Evolutionary conservation across 2,329 filamentous ascomycete genomes (phyloP).

Genomic region (Shiraia bambusicola): DNA sequence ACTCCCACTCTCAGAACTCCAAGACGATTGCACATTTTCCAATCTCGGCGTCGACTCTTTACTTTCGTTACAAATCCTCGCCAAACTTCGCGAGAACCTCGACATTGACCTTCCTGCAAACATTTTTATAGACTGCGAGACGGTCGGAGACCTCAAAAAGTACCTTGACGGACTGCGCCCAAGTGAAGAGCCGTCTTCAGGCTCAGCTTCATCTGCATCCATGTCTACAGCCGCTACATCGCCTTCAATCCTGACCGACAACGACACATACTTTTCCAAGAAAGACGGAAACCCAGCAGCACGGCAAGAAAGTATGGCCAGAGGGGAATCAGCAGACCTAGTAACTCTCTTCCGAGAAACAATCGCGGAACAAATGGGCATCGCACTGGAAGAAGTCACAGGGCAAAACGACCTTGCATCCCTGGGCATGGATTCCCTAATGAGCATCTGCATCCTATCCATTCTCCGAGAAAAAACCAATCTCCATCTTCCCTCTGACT

Average conservation of each 20-base stretch:
- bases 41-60: conserved; percentile 34
- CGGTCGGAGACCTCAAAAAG: background rate
- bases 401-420: conserved; percentile 5
- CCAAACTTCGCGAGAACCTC: conserved; percentile 25
- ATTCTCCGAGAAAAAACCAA: conserved; percentile 9
- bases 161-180: background rate
- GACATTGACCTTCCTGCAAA: conserved; percentile 14
- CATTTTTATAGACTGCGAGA: background rate
- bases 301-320: background rate
- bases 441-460: conserved; percentile 12
- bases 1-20: conserved; percentile 22
- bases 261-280: background rate
- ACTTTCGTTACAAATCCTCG: conserved; percentile 20
- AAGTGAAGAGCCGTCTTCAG: background rate
- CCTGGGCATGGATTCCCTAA: conserved; percentile 11
- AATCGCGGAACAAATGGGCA: conserved; percentile 8
- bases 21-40: conserved; percentile 21
- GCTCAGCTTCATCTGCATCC: background rate
- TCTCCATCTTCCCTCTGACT: conserved; percentile 3
- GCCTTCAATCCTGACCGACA: background rate
- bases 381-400: conserved; percentile 4
- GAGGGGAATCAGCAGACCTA: too few relatives aligned
- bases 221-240: conserved; percentile 1
- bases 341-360: conserved; percentile 6
- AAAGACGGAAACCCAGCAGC: background rate